Evolutionary conservation across 129 eudicot species (phyloP).

Genomic region (Calendula officinalis): DNA sequence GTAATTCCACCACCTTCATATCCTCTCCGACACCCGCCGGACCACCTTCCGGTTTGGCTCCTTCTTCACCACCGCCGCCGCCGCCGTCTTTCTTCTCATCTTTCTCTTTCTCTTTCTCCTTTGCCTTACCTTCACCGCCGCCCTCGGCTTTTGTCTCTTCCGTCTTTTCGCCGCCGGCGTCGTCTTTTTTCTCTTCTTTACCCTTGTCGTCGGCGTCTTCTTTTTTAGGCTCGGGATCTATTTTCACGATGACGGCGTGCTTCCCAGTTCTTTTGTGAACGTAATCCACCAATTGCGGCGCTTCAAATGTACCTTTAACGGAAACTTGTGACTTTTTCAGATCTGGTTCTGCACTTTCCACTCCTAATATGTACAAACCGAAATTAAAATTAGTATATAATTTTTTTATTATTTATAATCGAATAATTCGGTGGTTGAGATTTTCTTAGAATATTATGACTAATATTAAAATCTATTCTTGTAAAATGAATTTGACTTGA

Average conservation of each 20-base stretch:
- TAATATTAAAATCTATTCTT: neutral
- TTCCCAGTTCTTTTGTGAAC: slow-evolving; percentile 72
- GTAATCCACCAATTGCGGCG: slow-evolving; percentile 55
- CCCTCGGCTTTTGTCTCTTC: neutral
- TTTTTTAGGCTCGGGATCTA: slow-evolving; percentile 49
- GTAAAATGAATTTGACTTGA: slow-evolving; percentile 9
- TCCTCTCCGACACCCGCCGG: slow-evolving; percentile 32
- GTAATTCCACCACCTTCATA: slow-evolving; percentile 43
- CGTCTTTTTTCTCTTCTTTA: slow-evolving; percentile 41
- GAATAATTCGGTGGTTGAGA: slow-evolving; percentile 29
- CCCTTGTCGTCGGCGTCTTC: slow-evolving; percentile 41
- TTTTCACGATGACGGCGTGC: slow-evolving; percentile 62
- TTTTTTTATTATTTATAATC: neutral
- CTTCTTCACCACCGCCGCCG: slow-evolving; percentile 28
- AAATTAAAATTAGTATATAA: neutral
- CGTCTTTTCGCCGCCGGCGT: slow-evolving; percentile 13
- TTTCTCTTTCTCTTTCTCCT: neutral
- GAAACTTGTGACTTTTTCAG: slow-evolving; percentile 73
- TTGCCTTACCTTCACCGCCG: slow-evolving; percentile 16
- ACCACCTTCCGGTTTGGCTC: slow-evolving; percentile 21
- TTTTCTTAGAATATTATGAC: slow-evolving; percentile 30
- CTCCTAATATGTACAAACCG: slow-evolving; percentile 42
- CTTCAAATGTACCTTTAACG: slow-evolving; percentile 65
- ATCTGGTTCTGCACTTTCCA: slow-evolving; percentile 81
- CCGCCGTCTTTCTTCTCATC: too few relatives aligned